Evolutionary conservation across 192 early-diverging fungal species (phyloP).

Genomic region (Coemansia sp.): DNA sequence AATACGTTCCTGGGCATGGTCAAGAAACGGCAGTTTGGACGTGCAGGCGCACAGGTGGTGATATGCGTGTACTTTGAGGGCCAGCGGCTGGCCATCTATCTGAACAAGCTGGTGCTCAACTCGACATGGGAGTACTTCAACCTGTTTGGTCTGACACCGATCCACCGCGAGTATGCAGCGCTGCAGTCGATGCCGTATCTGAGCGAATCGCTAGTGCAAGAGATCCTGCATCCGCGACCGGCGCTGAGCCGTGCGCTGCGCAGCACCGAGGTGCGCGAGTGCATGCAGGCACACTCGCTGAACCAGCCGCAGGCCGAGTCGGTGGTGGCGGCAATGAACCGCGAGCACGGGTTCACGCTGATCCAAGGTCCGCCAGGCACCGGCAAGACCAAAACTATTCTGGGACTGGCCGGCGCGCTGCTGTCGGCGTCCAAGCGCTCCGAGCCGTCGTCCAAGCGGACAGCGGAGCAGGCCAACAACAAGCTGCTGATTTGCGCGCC

Average conservation of each 20-base stretch:
- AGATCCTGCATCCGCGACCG: conserved; percentile 61
- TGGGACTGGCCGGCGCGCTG: conserved; percentile 74
- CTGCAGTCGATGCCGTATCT: conserved; percentile 59
- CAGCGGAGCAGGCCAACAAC: conserved; percentile 31
- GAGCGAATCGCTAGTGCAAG: conserved; percentile 55
- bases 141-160: conserved; percentile 66
- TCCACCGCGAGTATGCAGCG: conserved; percentile 78
- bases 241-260: conserved; percentile 17
- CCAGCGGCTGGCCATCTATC: conserved; percentile 5
- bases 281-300: conserved; percentile 66
- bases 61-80: conserved; percentile 30
- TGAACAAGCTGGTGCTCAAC: conserved; percentile 26
- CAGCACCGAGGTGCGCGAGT: conserved; percentile 34
- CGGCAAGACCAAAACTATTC: conserved; percentile 89
- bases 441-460: too few species aligned
- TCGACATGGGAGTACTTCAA: conserved; percentile 46
- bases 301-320: conserved; percentile 91
- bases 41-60: conserved; percentile 19
- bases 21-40: conserved; percentile 20
- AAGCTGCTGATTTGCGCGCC: conserved; percentile 90
- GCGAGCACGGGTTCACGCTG: conserved; percentile 73
- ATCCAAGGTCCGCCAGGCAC: conserved; percentile 77
- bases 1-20: conserved; percentile 43
- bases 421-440: conserved; percentile 6
- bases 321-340: conserved; percentile 61